phyloP scores from a whole-genome alignment of 441 rosid species.

The Adansonia madagascariensis region DNA sequence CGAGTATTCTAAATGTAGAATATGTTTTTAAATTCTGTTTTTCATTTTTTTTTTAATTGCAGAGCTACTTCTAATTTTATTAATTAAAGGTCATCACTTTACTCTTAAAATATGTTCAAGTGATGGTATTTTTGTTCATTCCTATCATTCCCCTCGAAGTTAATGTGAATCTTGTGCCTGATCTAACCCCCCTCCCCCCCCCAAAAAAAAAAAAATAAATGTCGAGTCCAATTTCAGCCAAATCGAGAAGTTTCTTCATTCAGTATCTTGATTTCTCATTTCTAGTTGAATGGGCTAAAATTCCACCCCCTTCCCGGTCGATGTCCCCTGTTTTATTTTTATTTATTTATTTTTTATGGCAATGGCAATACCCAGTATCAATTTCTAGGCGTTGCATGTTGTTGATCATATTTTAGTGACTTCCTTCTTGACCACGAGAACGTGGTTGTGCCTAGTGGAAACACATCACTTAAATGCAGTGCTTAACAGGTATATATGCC shows the following conservation, averaged over 20 bases:
- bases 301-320: background rate
- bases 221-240: background rate
- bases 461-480: background rate
- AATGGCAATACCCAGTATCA: background rate
- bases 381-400: background rate
- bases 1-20: background rate
- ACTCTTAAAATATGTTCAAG: background rate
- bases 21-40: background rate
- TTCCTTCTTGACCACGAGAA: background rate
- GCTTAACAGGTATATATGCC: background rate
- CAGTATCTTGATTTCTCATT: background rate
- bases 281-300: background rate
- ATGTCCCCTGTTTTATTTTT: background rate
- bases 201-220: background rate
- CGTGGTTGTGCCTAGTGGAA: background rate
- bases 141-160: background rate
- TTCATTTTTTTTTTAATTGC: background rate
- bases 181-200: background rate
- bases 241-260: background rate
- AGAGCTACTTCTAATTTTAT: background rate
- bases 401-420: background rate
- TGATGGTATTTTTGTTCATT: background rate
- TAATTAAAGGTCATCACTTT: background rate
- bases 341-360: background rate
- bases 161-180: background rate